A percentile compares a stretch with the other conserved stretches of the same genome.
phyloP scores from a whole-genome alignment of 2,329 filamentous ascomycete species.

The Xylariaceae sp. region DNA sequence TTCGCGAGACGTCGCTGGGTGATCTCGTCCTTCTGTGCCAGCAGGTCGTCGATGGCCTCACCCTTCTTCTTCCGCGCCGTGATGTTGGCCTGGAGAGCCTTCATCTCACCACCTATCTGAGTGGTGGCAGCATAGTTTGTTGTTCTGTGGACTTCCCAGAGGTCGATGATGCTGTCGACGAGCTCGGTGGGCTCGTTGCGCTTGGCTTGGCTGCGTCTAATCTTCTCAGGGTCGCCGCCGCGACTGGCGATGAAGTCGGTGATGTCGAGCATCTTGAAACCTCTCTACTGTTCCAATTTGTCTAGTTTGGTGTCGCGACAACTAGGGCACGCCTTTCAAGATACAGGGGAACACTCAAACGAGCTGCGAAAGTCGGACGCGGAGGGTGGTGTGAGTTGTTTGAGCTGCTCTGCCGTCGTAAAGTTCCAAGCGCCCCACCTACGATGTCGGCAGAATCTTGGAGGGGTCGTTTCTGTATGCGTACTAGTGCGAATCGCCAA shows the following conservation, averaged over 20 bases:
- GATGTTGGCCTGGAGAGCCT: constrained; percentile 45
- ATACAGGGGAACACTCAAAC: not conserved
- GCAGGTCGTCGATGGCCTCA: constrained; percentile 79
- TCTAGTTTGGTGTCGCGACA: not conserved
- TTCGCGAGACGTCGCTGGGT: constrained; percentile 66
- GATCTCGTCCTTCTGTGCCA: constrained; percentile 35
- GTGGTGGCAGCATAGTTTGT: constrained; percentile 63
- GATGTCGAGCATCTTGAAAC: constrained; percentile 48
- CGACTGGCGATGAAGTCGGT: constrained; percentile 74
- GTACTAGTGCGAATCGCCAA: no score
- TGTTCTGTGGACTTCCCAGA: constrained; percentile 77
- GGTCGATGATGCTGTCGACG: constrained; percentile 83
- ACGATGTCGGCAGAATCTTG: constrained; percentile 3
- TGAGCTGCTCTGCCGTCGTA: not conserved
- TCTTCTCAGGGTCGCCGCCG: constrained; percentile 84
- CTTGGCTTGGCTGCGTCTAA: constrained; percentile 86
- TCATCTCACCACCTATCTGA: constrained; percentile 88
- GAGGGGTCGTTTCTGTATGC: not conserved
- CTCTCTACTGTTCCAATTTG: not conserved
- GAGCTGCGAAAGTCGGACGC: not conserved
- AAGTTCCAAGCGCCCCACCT: constrained; percentile 13
- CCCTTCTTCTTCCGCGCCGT: constrained; percentile 42
- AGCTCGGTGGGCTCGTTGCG: constrained; percentile 68
- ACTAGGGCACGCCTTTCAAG: not conserved
- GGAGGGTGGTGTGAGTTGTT: not conserved